These are phyloP conservation scores for Solanum paucissectum DNA, from an alignment of 257 asterid species.

Conservation along the genomic window DNA sequence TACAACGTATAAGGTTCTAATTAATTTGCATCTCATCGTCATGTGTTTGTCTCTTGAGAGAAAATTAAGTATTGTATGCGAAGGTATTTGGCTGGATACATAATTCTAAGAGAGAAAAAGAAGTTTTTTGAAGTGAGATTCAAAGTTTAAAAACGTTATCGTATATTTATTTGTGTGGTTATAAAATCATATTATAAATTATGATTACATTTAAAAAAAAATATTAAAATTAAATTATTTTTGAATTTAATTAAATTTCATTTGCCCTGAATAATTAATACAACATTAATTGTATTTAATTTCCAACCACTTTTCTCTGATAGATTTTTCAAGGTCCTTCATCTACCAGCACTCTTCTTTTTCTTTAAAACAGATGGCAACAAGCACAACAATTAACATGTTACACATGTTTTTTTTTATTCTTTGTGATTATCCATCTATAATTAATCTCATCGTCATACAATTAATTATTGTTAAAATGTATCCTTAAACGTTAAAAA, in stretches of 20 bases:
- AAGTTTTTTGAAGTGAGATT: not conserved
- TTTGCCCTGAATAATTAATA: not conserved
- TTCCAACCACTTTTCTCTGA: not conserved
- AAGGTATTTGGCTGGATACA: not conserved
- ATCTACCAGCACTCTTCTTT: not conserved
- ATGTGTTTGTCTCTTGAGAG: not conserved
- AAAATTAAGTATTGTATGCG: not conserved
- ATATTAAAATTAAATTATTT: not conserved
- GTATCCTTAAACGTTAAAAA: not conserved
- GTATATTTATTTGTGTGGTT: not conserved
- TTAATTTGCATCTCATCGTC: not conserved
- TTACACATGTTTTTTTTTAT: not conserved
- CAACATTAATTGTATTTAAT: not conserved
- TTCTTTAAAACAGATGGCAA: not conserved
- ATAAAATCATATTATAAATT: not conserved
- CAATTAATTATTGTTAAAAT: too few species aligned
- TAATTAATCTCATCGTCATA: not conserved
- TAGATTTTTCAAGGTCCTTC: not conserved
- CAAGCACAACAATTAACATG: not conserved
- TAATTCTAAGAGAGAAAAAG: not conserved
- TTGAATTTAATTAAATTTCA: too few species aligned
- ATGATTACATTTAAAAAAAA: not conserved
- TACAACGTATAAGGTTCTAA: not conserved
- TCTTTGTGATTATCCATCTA: not conserved
- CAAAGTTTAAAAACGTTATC: not conserved